Evolutionary conservation across 345 rosid species (phyloP).

Genomic region (Populus deltoides): DNA sequence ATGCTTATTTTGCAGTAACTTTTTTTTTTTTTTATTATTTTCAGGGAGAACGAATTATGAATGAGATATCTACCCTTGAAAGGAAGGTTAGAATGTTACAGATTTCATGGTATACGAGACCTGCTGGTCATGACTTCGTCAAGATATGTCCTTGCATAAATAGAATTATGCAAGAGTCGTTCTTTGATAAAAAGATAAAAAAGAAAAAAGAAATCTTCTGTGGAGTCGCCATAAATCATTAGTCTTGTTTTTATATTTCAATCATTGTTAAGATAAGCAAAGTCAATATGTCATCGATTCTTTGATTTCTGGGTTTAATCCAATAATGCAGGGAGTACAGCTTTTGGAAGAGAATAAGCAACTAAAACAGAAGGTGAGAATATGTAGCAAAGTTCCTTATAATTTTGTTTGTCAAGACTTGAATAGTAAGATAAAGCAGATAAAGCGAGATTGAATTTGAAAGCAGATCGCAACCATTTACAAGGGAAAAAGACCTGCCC

Average conservation of each 20-base stretch:
- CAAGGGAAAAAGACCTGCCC: constrained; percentile 31
- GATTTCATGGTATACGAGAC: neutral
- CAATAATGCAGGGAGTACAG: constrained; percentile 44
- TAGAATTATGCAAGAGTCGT: neutral
- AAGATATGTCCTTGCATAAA: neutral
- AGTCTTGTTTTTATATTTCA: too few species aligned
- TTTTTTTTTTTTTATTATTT: neutral
- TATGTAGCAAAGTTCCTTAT: neutral
- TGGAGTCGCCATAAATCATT: neutral
- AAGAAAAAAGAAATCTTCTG: too few species aligned
- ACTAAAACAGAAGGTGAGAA: constrained; percentile 46
- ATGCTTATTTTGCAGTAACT: neutral
- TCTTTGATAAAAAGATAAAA: neutral
- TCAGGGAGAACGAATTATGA: constrained; percentile 43
- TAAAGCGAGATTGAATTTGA: neutral
- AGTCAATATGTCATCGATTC: neutral
- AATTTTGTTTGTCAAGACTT: neutral
- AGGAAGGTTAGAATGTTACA: constrained; percentile 39
- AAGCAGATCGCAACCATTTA: constrained; percentile 34
- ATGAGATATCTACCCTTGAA: constrained; percentile 49
- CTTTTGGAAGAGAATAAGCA: constrained; percentile 55
- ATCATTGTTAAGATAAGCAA: neutral
- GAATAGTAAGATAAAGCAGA: neutral
- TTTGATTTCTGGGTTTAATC: neutral
- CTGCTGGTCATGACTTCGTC: neutral